Evolutionary conservation across 495 filamentous ascomycete genomes (phyloP), one percentile per base, ranked within the genome.

Genomic region (Neurospora sp.): DNA sequence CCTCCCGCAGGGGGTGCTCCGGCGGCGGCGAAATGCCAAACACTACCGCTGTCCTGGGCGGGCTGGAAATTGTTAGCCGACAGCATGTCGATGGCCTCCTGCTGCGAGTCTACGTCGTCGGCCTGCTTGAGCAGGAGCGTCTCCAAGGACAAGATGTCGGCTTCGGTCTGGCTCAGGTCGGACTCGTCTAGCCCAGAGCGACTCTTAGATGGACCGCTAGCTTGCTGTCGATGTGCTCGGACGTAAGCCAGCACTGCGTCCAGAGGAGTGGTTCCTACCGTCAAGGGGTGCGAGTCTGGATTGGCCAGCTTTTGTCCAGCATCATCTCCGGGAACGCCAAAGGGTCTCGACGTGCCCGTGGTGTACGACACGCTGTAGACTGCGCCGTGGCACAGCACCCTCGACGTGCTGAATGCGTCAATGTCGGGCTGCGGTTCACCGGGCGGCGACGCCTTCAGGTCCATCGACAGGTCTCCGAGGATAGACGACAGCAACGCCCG

Each of bases 281-380:
- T 73, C 2, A 87, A 44, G 12, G 74, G 71, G 16, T 38, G 39
- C 0, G 39, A 37, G 22, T 22, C 22, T 22, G 22, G 22, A 22
- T 22, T 22, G 22, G 22, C 22, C 22, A 22, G 22, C 22, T 22
- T 22, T 22, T 22, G 22, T 5, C 65, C 40, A 8, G 20, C 68
- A 9, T 73, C 40, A 65, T 79, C 68, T 7, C 83, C 84, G 1
- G 81, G 81, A 1, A 80, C 70, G 0, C 35, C 78, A 10, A 46
- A 35, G 5, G 83, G 83, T 20, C 72, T 74, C 0, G 72, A 41
- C 22, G 22, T 22, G 3, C 71, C 70, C 4, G 53, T n/a, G 69
- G 83, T 69, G 80, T 80, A 88, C 9, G 69, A 37, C 2, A 86
- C 85, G 16, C 78, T 73, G 77, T 87, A 86, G 75, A 85, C 81